These are phyloP conservation scores for Lentinula lateritia DNA, from an alignment of 768 basidiomycete genomes.

Conservation along the genomic window DNA sequence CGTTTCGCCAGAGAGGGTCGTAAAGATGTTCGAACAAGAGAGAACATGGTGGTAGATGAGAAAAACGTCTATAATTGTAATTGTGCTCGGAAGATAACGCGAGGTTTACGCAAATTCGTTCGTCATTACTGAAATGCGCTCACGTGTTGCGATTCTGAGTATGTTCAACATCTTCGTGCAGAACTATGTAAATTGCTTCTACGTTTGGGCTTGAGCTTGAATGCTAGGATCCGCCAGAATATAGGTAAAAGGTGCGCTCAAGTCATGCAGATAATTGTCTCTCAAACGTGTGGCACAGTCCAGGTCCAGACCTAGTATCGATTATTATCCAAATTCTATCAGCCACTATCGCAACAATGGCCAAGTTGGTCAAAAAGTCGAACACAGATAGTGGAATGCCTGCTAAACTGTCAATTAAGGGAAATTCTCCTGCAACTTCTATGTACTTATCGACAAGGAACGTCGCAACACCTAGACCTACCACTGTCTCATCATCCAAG, in stretches of 20 bases:
- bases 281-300: no score
- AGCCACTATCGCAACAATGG: neutral
- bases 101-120: neutral
- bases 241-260: no score
- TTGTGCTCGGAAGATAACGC: neutral
- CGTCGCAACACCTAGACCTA: neutral
- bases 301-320: no score
- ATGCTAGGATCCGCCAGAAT: no score
- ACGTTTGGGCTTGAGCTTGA: no score
- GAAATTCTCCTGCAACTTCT: no score
- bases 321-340: no score
- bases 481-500: neutral
- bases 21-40: slow-evolving; percentile 35
- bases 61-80: neutral
- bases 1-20: slow-evolving; percentile 29
- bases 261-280: no score
- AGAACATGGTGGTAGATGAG: slow-evolving; percentile 36
- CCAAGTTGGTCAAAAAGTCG: neutral
- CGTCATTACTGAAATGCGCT: neutral
- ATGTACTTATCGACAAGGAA: neutral
- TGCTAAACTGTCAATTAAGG: neutral
- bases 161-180: no score
- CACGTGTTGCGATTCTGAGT: neutral
- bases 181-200: no score
- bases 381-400: neutral